A percentile compares a stretch with the other conserved stretches of the same genome.
Conservation (phyloP, 108 stramenopile species). For the Nitzschia palea region DNA sequence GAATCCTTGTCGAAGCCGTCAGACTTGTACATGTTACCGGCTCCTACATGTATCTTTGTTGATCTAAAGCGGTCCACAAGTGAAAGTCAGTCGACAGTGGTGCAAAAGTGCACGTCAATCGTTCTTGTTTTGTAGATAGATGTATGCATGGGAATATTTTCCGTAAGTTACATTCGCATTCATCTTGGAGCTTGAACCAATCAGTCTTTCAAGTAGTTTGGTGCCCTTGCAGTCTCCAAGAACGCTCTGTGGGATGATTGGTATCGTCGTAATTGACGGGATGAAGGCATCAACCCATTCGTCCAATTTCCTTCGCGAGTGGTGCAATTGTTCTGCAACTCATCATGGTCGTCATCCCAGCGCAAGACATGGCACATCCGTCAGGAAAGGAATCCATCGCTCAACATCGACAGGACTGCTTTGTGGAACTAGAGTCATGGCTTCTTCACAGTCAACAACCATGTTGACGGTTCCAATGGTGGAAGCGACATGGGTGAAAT, state of each 20-base stretch:
- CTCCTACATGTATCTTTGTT: too few relatives aligned
- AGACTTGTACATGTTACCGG: too few relatives aligned
- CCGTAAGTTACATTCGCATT: constrained; percentile 34
- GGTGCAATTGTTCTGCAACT: not conserved
- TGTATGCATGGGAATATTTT: too few relatives aligned
- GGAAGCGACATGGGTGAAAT: too few relatives aligned
- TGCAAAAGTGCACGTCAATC: too few relatives aligned
- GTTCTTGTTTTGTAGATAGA: too few relatives aligned
- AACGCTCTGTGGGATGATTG: not conserved
- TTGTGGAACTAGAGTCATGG: not conserved
- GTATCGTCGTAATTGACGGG: not conserved
- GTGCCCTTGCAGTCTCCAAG: constrained; percentile 37
- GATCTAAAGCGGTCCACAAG: too few relatives aligned
- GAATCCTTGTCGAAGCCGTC: too few relatives aligned
- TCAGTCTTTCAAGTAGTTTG: constrained; percentile 31
- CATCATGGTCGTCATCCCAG: not conserved
- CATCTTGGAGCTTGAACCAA: constrained; percentile 24
- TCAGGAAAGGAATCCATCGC: constrained; percentile 25
- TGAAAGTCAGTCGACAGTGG: too few relatives aligned
- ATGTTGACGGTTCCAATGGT: too few relatives aligned
- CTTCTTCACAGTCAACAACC: too few relatives aligned
- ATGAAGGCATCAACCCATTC: constrained; percentile 28
- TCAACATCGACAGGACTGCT: not conserved
- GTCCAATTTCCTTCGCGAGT: constrained; percentile 18
- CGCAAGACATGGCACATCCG: constrained; percentile 16